Percentiles rank a stretch among this genome's conserved stretches.
Evolutionary conservation across 768 basidiomycete species (phyloP).

Genomic region (Cubamyces lactineus): DNA sequence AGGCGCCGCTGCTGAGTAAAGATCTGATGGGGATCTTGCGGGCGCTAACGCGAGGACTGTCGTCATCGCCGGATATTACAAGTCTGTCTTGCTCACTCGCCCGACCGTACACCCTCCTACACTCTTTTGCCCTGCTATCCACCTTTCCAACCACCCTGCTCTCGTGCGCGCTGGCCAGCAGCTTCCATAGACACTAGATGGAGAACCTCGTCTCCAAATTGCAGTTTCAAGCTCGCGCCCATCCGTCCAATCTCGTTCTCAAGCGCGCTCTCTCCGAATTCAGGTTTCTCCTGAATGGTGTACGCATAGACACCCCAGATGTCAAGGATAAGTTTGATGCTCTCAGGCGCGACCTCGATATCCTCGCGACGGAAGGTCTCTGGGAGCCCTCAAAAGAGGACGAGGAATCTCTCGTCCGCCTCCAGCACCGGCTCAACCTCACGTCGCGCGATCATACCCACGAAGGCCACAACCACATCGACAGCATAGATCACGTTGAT

Average conservation of each 20-base stretch:
- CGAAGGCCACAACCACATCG: slow-evolving; percentile 18
- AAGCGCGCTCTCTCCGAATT: slow-evolving; percentile 14
- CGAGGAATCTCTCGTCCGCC: slow-evolving; percentile 16
- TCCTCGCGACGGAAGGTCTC: slow-evolving; percentile 16
- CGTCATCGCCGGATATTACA: no score
- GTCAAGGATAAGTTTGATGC: slow-evolving; percentile 14
- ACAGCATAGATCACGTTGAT: slow-evolving; percentile 1
- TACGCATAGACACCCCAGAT: slow-evolving; percentile 6
- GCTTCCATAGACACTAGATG: background rate
- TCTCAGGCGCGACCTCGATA: slow-evolving; percentile 16
- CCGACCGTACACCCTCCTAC: no score
- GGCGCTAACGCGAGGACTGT: no score
- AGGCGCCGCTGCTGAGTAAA: no score
- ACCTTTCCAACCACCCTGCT: background rate
- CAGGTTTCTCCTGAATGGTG: slow-evolving; percentile 6
- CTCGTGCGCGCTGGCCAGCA: background rate
- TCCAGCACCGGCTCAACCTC: slow-evolving; percentile 9
- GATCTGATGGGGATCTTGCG: no score
- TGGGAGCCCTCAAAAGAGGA: slow-evolving; percentile 24
- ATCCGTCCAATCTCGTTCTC: slow-evolving; percentile 12
- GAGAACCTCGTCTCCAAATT: slow-evolving; percentile 19
- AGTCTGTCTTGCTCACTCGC: no score
- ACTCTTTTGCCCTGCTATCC: no score
- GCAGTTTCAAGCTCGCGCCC: slow-evolving; percentile 19
- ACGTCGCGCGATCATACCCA: background rate